Evolutionary conservation across 2,329 filamentous ascomycete species (phyloP).

Genomic region (Colletotrichum truncatum): DNA sequence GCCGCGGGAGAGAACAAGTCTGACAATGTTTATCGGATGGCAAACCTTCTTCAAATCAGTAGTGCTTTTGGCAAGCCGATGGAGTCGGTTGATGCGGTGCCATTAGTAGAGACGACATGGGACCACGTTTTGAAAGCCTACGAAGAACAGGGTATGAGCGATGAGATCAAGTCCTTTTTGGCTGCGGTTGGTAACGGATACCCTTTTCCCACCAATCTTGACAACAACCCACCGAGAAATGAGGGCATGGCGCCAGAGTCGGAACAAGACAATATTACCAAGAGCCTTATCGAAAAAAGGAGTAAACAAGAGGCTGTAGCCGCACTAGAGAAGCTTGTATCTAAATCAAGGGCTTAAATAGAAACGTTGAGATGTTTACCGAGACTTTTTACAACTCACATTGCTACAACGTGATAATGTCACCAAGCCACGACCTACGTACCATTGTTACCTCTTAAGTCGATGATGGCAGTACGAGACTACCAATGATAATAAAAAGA

Average conservation of each 20-base stretch:
- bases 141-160: slow-evolving; percentile 45
- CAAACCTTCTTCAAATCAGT: slow-evolving; percentile 71
- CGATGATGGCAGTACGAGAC: too few relatives aligned
- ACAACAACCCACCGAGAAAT: slow-evolving; percentile 62
- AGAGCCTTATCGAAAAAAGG: slow-evolving; percentile 53
- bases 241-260: slow-evolving; percentile 69
- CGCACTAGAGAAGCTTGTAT: slow-evolving; percentile 41
- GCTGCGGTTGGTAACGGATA: slow-evolving; percentile 65
- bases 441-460: too few relatives aligned
- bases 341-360: neutral
- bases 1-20: slow-evolving; percentile 67
- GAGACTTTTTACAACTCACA: too few relatives aligned
- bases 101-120: slow-evolving; percentile 57
- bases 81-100: slow-evolving; percentile 65
- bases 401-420: too few relatives aligned
- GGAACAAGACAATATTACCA: slow-evolving; percentile 61
- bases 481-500: too few relatives aligned
- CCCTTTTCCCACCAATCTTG: slow-evolving; percentile 70
- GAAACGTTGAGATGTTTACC: too few relatives aligned
- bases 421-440: too few relatives aligned
- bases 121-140: slow-evolving; percentile 44
- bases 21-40: slow-evolving; percentile 58
- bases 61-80: slow-evolving; percentile 71
- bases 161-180: slow-evolving; percentile 56
- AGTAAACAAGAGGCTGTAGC: slow-evolving; percentile 47